Evolutionary conservation across 176 grass and related monocot genomes (phyloP).

Genomic region (Eremochloa ophiuroides): DNA sequence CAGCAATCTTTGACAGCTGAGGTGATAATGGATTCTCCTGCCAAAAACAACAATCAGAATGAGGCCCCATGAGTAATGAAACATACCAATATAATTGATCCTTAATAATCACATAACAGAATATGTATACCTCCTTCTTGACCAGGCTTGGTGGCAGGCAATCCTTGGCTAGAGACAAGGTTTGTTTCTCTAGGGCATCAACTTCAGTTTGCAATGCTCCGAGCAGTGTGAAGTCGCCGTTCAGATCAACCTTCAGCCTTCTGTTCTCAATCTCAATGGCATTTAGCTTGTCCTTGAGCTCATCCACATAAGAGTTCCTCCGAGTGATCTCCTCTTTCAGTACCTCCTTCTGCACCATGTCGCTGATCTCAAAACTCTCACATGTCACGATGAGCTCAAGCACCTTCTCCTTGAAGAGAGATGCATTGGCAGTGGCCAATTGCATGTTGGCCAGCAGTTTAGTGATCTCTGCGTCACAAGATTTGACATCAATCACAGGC

Average conservation of each 20-base stretch:
- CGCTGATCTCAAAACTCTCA: conserved; percentile 80
- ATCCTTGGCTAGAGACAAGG: conserved; percentile 52
- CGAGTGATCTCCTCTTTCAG: conserved; percentile 75
- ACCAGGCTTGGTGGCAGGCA: conserved; percentile 49
- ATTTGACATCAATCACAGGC: conserved; percentile 53
- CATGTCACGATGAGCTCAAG: conserved; percentile 66
- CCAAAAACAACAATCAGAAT: not conserved
- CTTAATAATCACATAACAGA: not conserved
- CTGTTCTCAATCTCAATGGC: conserved; percentile 72
- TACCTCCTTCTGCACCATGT: conserved; percentile 73
- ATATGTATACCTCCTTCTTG: conserved; percentile 53
- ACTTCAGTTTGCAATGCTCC: conserved; percentile 68
- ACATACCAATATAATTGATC: not conserved
- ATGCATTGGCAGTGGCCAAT: conserved; percentile 55
- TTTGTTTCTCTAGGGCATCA: conserved; percentile 58
- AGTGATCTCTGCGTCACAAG: conserved; percentile 53
- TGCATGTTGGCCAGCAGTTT: conserved; percentile 71
- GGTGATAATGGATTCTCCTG: conserved; percentile 56
- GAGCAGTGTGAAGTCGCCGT: conserved; percentile 61
- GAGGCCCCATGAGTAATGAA: not conserved
- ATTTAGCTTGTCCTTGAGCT: conserved; percentile 70
- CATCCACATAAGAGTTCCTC: conserved; percentile 61
- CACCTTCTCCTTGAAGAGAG: conserved; percentile 84
- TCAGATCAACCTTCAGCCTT: conserved; percentile 71
- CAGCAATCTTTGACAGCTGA: conserved; percentile 50